Base-by-base conservation (phyloP, 2,329 filamentous ascomycete species). In the Aspergillus melleus region DNA sequence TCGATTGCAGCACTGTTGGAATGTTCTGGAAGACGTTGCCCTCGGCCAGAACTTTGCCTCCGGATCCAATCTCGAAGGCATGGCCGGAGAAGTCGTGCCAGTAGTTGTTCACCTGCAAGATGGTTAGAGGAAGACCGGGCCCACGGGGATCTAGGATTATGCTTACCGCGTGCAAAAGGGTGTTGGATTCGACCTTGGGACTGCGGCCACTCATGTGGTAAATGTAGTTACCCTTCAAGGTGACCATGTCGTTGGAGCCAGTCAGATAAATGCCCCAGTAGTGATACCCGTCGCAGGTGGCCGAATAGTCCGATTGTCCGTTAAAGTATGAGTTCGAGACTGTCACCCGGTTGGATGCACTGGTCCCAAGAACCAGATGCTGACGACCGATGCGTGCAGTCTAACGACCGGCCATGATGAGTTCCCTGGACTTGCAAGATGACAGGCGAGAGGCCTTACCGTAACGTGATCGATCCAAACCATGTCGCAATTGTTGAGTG, bases 271-370 rank as follows among this genome's bases (percentile, higher is more conserved):
- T 71, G 32, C 76, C 80, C 84, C 85, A 87, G 80, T 87, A 86
- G 74, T 86, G 84, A 71, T 84, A 79, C 44, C 76, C 78, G 69
- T 87, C 77, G 72, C 85, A 87, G 53, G 80, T 83, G 6, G 85
- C 81, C 9, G 84, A 86, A 76, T 79, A 87, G 24, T 73, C 71
- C 36, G 80, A 80, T 30, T 70, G 69, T 50, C 86, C 86, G 65
- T 88, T 80, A 66, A 88, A 82, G 68, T 84, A 81, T 73, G 68
- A 78, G 80, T 87, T 86, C 64, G 84, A 84, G 70, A 88, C 80
- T 29, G 84, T 86, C 19, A 87, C 81, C 44, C 83, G 82, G 71
- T 80, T 81, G 65, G 79, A 81, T 52, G 83, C 80, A 2, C 72
- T 68, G 68, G 79, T 82, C 55, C 85, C 85, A 47, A 85, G 79